Conservation (phyloP, 805 yeast genomes). For the Nakazawaea holstii region DNA sequence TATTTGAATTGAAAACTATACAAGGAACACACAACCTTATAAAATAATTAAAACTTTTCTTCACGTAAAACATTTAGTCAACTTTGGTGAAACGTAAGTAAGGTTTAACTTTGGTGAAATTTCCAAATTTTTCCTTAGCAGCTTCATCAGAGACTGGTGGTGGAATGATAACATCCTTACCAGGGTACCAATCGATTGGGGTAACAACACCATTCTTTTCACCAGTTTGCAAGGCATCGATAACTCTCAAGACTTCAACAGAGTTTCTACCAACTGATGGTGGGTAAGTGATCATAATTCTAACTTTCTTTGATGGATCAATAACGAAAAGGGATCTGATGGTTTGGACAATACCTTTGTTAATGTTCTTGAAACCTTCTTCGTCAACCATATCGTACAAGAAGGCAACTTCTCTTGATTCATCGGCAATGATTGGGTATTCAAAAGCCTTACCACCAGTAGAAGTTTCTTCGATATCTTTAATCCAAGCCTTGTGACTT, state of each 20-base stretch:
- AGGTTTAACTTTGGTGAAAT: slow-evolving; percentile 82
- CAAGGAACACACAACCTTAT: not conserved
- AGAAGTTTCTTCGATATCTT: slow-evolving; percentile 84
- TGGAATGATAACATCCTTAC: slow-evolving; percentile 90
- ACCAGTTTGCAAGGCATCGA: slow-evolving; percentile 82
- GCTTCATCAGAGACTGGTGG: slow-evolving; percentile 77
- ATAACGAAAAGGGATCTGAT: slow-evolving; percentile 90
- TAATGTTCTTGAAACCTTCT: slow-evolving; percentile 70
- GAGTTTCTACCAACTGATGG: slow-evolving; percentile 95
- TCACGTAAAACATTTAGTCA: slow-evolving; percentile 8
- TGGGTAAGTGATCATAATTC: slow-evolving; percentile 84
- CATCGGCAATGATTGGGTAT: slow-evolving; percentile 91
- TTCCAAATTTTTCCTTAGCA: slow-evolving; percentile 79
- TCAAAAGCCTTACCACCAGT: slow-evolving; percentile 61
- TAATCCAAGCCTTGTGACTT: slow-evolving; percentile 80
- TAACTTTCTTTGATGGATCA: slow-evolving; percentile 85
- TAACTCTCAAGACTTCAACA: slow-evolving; percentile 83
- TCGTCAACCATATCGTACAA: slow-evolving; percentile 85
- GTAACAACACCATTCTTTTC: slow-evolving; percentile 83
- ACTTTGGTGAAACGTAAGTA: slow-evolving; percentile 70
- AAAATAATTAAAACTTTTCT: no score
- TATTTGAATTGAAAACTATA: not conserved
- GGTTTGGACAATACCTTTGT: slow-evolving; percentile 73
- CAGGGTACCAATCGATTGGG: slow-evolving; percentile 87
- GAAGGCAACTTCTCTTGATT: slow-evolving; percentile 77